Base-by-base conservation (phyloP, 495 filamentous ascomycete genomes). In the Geopyxis carbonaria region DNA sequence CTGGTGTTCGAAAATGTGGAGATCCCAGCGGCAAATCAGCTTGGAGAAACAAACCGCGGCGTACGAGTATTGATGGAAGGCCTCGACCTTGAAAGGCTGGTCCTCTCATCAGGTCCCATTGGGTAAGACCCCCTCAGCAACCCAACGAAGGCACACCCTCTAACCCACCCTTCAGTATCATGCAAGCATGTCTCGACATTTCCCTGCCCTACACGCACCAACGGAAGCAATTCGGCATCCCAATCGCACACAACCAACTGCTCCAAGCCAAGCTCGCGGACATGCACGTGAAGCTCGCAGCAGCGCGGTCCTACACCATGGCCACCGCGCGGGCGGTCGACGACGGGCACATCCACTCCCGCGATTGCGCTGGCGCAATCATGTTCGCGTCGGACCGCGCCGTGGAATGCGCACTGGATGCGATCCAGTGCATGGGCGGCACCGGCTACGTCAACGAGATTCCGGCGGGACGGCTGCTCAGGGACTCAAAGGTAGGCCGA, bases 381-480 rank as follows among this genome's bases (percentile, higher is more conserved):
- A 61, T 95, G 38, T 93, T 92, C 61, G 89, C 89, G 4, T 87
- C 85, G 1, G 91, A 97, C 64, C 64, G 82, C 6, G 89, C 89
- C 1, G 94, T 86, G 2, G 82, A 94, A 60, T 80, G 73, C 42
- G 70, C 82, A 4, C 64, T 92, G 2, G 89, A 95, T 57, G 79
- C 78, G n/a, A 81, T 97, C 39, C 89, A 97, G 61, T 64, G 93
- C 22, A 69, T 97, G 60, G 89, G 89, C 21, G 89, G 89, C 2
- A 97, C 83, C 69, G 89, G 89, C 3, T 97, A 95, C 58, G 68
- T 89, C 46, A 93, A 94, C 59, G 89, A 97, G 64, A 79, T 95
- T 57, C 75, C 84, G 0, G 87, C 80, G 5, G 86, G 84, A 15
- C 64, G 89, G 31, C 61, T 97, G 40, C 59, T 95, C 41, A 62